phyloP scores from a whole-genome alignment of 2,329 filamentous ascomycete genomes.

The Simplicillium aogashimaense region DNA sequence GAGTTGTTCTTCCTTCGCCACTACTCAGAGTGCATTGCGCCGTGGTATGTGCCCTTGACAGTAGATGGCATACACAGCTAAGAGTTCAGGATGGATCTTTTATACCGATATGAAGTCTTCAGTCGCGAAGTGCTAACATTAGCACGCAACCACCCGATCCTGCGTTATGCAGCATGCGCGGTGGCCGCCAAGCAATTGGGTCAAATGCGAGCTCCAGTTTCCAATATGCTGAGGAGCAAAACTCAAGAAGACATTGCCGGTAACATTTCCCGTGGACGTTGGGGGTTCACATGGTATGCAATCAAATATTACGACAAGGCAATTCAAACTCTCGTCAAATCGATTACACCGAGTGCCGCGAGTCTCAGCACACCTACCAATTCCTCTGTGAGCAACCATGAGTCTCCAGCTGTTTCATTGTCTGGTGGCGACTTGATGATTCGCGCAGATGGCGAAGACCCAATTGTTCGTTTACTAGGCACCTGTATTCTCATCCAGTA shows the following conservation, averaged over 20 bases:
- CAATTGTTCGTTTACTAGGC: not conserved
- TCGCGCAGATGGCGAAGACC: not conserved
- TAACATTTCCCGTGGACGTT: not conserved
- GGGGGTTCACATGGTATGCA: not conserved
- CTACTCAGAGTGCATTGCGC: not conserved
- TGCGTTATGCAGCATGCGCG: not conserved
- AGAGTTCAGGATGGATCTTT: not conserved
- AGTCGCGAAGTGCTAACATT: not conserved
- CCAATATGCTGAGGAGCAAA: not conserved
- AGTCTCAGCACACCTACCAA: not conserved
- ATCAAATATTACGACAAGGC: not conserved
- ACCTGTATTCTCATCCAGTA: not conserved
- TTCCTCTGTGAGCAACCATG: too few species aligned
- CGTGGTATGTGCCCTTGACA: not conserved
- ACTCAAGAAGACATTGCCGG: not conserved
- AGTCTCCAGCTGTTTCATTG: not conserved
- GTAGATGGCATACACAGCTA: not conserved
- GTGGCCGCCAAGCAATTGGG: not conserved
- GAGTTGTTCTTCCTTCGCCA: not conserved
- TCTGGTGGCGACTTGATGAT: not conserved
- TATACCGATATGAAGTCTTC: not conserved
- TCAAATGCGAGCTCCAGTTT: not conserved
- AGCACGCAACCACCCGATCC: not conserved
- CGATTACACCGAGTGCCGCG: not conserved
- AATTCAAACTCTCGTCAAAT: not conserved